Conservation (phyloP, 2,329 filamentous ascomycete species). For the Pleomassaria siparia region DNA sequence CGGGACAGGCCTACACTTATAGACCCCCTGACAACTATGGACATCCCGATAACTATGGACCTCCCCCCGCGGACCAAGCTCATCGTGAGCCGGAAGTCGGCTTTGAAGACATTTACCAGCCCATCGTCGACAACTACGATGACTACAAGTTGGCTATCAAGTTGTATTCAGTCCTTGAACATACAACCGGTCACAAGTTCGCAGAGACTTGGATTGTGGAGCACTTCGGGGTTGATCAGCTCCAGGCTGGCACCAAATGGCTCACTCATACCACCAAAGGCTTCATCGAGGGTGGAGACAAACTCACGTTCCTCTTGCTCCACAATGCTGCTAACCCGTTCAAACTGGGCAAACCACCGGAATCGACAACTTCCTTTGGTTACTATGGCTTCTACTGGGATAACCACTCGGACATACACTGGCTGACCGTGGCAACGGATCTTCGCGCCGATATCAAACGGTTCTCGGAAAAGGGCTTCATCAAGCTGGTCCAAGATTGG, state of each 20-base stretch:
- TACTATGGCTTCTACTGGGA: conserved; percentile 23
- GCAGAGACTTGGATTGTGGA: conserved; percentile 9
- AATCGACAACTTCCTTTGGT: conserved; percentile 24
- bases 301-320: conserved; percentile 25
- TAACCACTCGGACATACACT: conserved; percentile 24
- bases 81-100: background rate
- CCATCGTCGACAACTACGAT: conserved; percentile 19
- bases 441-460: conserved; percentile 6
- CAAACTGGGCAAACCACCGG: background rate
- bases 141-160: conserved; percentile 27
- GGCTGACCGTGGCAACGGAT: conserved; percentile 22
- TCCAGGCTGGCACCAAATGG: conserved; percentile 3
- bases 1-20: too few species aligned
- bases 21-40: too few species aligned
- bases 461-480: background rate
- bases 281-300: conserved; percentile 24
- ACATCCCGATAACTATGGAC: too few species aligned
- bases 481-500: conserved; percentile 19
- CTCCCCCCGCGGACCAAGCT: too few species aligned
- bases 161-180: conserved; percentile 18
- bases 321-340: conserved; percentile 32
- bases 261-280: conserved; percentile 19
- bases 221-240: background rate
- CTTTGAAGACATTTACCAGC: conserved; percentile 11
- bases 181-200: background rate